Evolutionary conservation across 371 early-diverging fungal species (phyloP), one percentile per base, ranked within the genome.

Genomic region (Amoeboaphelidium protococcarum): DNA sequence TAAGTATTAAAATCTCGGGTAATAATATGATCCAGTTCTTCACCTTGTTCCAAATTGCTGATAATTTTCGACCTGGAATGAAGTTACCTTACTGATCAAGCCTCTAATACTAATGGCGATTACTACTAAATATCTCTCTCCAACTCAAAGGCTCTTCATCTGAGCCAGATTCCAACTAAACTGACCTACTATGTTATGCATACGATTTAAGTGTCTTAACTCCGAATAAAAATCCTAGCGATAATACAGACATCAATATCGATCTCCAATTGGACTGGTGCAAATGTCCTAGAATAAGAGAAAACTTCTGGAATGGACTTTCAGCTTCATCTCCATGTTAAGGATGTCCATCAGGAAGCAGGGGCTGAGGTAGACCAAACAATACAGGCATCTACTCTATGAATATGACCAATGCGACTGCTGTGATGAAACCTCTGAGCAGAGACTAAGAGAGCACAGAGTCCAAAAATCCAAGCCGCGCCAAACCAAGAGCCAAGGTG

Each of bases 401-500:
- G 51, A 80, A 71, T 22, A 92, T 76, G 0, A 88, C 85, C 13
- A 80, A 54, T 1, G 84, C 91, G 0, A 89, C 84, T 42, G 85
- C 94, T 13, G 80, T 72, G 41, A 90, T 79, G 55, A 92, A 90
- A 10, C 94, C 94, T 12, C 87, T 71, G 40, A 92, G 58, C 22
- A 88, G 59, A 2, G 90, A 80, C 42, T 83, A 75, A 12, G 85
- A 84, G 52, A 92, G 71, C 26, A 92, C 71, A 23, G 90, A 87
- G 59, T 92, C 94, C 44, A 92, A 52, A 54, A 89, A 92, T 6
- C 94, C 94, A 13, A 92, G 69, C 22, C 91, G 75, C 52, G 89
- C 76, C 56, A 90, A 74, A 4, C 94, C 94, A 50, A 92, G 61
- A 23, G 78, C 52, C 51, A 86, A 81, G 0, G 89, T 87, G 50